These are phyloP conservation scores for Paramarasmius palmivorus DNA, from an alignment of 1,284 basidiomycete genomes.

Conservation along the genomic window DNA sequence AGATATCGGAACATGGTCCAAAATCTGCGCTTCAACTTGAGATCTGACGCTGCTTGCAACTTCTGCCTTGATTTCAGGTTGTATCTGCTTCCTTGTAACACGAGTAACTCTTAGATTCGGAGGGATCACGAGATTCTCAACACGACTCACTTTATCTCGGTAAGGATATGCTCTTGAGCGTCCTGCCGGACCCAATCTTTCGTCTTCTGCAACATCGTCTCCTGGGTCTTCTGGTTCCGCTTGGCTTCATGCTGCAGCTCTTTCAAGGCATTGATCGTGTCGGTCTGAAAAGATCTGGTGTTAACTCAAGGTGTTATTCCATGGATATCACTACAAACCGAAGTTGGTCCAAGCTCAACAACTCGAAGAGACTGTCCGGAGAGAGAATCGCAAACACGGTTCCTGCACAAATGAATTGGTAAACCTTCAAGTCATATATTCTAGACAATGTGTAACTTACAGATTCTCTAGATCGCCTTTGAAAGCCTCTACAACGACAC, in stretches of 20 bases:
- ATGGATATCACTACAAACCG: too few species aligned
- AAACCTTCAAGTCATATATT: too few species aligned
- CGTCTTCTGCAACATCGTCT: constrained; percentile 31
- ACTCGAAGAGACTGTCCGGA: too few species aligned
- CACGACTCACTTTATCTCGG: constrained; percentile 31
- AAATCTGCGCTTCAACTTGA: constrained; percentile 47
- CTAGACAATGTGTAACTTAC: too few species aligned
- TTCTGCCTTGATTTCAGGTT: constrained; percentile 36
- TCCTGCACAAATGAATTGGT: too few species aligned
- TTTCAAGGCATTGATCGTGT: background rate
- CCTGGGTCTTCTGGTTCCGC: constrained; percentile 35
- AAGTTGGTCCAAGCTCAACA: too few species aligned
- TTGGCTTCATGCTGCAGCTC: constrained; percentile 28
- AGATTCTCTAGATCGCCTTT: too few species aligned
- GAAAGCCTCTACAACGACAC: too few species aligned
- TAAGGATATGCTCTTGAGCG: constrained; percentile 32
- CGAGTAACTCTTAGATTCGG: background rate
- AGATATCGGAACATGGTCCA: constrained; percentile 44
- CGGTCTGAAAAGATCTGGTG: background rate
- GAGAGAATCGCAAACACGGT: too few species aligned
- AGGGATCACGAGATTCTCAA: background rate
- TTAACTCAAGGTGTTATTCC: too few species aligned
- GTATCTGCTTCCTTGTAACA: constrained; percentile 25
- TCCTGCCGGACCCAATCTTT: constrained; percentile 35
- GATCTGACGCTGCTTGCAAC: constrained; percentile 40